phyloP scores from a whole-genome alignment of 2,329 filamentous ascomycete genomes.

The Fusarium metavorans region DNA sequence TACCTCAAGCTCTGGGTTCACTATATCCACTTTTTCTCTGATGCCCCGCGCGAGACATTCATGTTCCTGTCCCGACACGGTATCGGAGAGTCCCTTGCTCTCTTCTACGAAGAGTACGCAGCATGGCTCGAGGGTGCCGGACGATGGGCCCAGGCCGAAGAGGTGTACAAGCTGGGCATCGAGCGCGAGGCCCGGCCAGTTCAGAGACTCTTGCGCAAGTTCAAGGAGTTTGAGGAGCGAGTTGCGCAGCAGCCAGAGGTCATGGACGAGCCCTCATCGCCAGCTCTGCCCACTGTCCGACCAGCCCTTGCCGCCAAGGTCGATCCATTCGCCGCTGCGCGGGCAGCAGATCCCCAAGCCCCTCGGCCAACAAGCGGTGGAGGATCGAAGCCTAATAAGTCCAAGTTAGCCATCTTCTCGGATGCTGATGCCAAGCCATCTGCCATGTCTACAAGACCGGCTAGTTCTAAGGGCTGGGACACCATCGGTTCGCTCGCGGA shows the following conservation, averaged over 20 bases:
- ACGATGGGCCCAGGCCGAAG: constrained; percentile 90
- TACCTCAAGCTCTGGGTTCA: constrained; percentile 95
- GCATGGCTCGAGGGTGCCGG: constrained; percentile 88
- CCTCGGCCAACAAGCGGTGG: constrained; percentile 62
- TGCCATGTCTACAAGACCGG: constrained; percentile 64
- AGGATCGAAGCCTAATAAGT: constrained; percentile 74
- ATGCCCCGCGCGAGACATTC: constrained; percentile 92
- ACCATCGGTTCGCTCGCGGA: constrained; percentile 88
- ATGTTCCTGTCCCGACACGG: constrained; percentile 89
- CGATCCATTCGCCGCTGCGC: constrained; percentile 79
- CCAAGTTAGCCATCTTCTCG: constrained; percentile 92
- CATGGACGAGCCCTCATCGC: constrained; percentile 79
- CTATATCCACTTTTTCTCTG: constrained; percentile 93
- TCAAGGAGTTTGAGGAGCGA: constrained; percentile 88
- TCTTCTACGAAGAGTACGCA: constrained; percentile 98
- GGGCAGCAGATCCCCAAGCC: constrained; percentile 74
- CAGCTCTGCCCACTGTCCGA: constrained; percentile 85
- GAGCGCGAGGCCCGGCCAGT: constrained; percentile 87
- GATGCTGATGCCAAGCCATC: constrained; percentile 75
- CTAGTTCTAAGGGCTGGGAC: constrained; percentile 83
- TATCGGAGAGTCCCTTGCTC: constrained; percentile 86
- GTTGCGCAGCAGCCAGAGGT: constrained; percentile 74
- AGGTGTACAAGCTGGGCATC: constrained; percentile 91
- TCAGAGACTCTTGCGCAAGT: constrained; percentile 87
- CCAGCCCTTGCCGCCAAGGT: constrained; percentile 87